Percentiles rank a stretch among this genome's conserved stretches.
Evolutionary conservation across 2,329 filamentous ascomycete genomes (phyloP).

Genomic region (Tricladium varicosporioides): DNA sequence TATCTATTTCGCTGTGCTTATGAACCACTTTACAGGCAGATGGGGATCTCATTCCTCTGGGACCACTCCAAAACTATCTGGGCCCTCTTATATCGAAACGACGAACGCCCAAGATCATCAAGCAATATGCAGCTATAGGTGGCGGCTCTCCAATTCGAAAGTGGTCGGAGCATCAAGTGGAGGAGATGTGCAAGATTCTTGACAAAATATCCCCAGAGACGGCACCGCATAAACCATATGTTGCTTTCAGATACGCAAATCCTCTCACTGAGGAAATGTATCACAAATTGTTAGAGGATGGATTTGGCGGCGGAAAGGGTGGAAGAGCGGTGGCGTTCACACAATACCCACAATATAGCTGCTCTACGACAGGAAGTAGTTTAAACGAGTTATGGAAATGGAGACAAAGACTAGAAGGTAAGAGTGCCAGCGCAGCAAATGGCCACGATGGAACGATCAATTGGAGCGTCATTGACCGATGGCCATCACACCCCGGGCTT

Average conservation of each 20-base stretch:
- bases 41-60: conserved; percentile 91
- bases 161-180: conserved; percentile 93
- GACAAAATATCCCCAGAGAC: conserved; percentile 89
- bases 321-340: conserved; percentile 95
- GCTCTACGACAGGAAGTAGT: conserved; percentile 93
- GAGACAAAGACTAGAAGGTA: conserved; percentile 83
- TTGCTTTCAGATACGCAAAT: conserved; percentile 92
- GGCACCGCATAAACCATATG: conserved; percentile 94
- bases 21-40: conserved; percentile 62
- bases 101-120: conserved; percentile 92
- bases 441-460: conserved; percentile 67
- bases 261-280: conserved; percentile 96
- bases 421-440: conserved; percentile 41
- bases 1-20: conserved; percentile 10
- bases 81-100: conserved; percentile 83
- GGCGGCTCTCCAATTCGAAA: conserved; percentile 97
- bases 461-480: conserved; percentile 98
- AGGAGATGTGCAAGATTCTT: conserved; percentile 96
- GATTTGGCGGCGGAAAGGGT: conserved; percentile 86
- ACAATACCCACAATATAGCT: conserved; percentile 98
- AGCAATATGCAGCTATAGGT: conserved; percentile 93
- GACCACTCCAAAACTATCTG: conserved; percentile 84
- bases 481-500: conserved; percentile 87
- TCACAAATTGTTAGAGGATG: conserved; percentile 75
- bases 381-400: conserved; percentile 98